Percentiles rank a stretch among this genome's conserved stretches.
Evolutionary conservation across 2,329 filamentous ascomycete species (phyloP).

Genomic region (Celoporthe dispersa): DNA sequence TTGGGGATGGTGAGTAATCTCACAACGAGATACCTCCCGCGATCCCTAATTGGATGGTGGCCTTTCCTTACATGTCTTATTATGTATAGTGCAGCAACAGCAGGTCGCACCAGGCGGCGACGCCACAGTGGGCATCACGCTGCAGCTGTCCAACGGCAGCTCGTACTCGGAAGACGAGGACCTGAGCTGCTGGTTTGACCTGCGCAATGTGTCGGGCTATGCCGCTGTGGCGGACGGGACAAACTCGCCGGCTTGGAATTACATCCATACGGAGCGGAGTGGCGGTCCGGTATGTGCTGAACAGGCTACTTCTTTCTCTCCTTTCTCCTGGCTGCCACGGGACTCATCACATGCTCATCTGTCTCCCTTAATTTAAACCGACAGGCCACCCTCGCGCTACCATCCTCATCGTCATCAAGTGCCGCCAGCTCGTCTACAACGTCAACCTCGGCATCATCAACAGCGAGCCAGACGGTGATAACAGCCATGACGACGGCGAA

Average conservation of each 20-base stretch:
- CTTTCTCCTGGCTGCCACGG: neutral
- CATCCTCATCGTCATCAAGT: neutral
- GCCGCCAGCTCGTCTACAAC: neutral
- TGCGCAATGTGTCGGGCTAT: neutral
- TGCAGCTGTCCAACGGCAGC: slow-evolving; percentile 1
- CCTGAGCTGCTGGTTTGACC: slow-evolving; percentile 15
- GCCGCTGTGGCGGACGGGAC: neutral
- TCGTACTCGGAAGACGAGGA: neutral
- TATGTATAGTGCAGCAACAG: neutral
- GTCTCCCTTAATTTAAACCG: neutral
- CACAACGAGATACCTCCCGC: too few species aligned
- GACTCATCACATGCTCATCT: neutral
- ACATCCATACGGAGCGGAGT: slow-evolving; percentile 9
- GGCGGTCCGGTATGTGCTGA: slow-evolving; percentile 4
- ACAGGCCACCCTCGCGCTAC: slow-evolving; percentile 8
- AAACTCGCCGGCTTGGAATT: slow-evolving; percentile 8
- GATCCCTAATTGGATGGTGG: too few species aligned
- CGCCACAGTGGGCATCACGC: slow-evolving; percentile 14
- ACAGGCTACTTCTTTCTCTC: too few species aligned
- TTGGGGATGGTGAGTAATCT: slow-evolving; percentile 7
- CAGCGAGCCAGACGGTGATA: slow-evolving; percentile 2
- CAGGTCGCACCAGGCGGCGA: neutral
- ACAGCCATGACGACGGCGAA: neutral
- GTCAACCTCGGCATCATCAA: neutral
- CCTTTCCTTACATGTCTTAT: neutral